Evolutionary conservation across 768 basidiomycete species (phyloP), one percentile per base, ranked within the genome.

Genomic region (Lactifluus echinatus): DNA sequence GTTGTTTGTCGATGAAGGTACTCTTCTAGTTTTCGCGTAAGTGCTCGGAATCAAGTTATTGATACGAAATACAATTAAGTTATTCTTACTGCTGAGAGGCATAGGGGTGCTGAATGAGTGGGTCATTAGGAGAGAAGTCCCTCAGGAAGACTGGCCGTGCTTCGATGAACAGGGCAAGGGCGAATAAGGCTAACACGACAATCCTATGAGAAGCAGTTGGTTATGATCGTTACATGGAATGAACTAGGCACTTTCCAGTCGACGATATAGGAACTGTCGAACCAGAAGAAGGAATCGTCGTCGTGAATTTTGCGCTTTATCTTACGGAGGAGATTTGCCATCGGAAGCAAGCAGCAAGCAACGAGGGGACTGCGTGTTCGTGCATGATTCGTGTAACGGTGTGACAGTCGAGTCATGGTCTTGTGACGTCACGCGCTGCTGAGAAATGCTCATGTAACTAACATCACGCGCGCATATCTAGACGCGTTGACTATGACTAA

Each of bases 231-330:
- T 29, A 21, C n/a, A 21, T 8, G 26, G 10, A 23, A 40, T 10
- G n/a, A 23, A 24, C 8, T 43, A 8, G 31, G 23, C 6, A 44
- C 65, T 63, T 64, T 79, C 83, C 84, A 85, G 65, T 85, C 84
- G 5, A 75, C 51, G 11, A 75, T 23, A 64, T 83, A 84, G 11
- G 77, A 73, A 40, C 63, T 53, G 48, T 73, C 67, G 14, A 66
- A 61, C 69, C 72, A 74, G 7, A 52, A 31, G 11, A 70, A 56
- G 8, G 64, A 61, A 44, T 63, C 63, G 19, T 64, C 47, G 12
- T 61, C 45, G 15, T 28, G 40, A 14, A 62, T 54, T 31, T 57
- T 60, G 23, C 31, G 37, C 44, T 59, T 40, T n/a, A 61, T 21
- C 14, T 17, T 47, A 10, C 12, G 36, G 21, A 63, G 26, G 21